Conservation (phyloP, 2,329 filamentous ascomycete species). For the Dactylonectria macrodidyma region DNA sequence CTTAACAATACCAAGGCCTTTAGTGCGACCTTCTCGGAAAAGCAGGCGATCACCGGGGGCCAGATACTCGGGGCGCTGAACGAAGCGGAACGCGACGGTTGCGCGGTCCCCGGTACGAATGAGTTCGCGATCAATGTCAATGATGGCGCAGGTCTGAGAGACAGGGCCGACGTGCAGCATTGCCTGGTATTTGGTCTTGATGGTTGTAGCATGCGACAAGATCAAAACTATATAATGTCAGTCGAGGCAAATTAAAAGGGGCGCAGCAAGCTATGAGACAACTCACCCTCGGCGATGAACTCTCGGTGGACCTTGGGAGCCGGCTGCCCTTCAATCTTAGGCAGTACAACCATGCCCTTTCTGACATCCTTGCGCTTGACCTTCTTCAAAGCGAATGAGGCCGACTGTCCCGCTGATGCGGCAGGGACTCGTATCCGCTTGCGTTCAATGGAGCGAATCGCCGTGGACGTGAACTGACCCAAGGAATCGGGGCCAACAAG, state of each 20-base stretch:
- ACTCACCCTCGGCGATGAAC: slow-evolving; percentile 82
- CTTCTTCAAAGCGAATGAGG: slow-evolving; percentile 90
- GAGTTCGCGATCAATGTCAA: slow-evolving; percentile 96
- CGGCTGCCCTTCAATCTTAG: slow-evolving; percentile 82
- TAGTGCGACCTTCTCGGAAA: slow-evolving; percentile 95
- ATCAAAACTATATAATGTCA: slow-evolving; percentile 79
- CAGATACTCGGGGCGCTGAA: slow-evolving; percentile 94
- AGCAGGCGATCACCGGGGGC: slow-evolving; percentile 89
- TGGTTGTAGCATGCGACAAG: slow-evolving; percentile 95
- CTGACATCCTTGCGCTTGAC: slow-evolving; percentile 92
- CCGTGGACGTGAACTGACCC: slow-evolving; percentile 90
- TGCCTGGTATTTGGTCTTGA: slow-evolving; percentile 96
- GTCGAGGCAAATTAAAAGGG: background rate
- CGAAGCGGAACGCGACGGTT: slow-evolving; percentile 93
- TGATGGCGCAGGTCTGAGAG: slow-evolving; percentile 95
- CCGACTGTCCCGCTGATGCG: slow-evolving; percentile 92
- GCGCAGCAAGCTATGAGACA: background rate
- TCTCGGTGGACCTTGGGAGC: slow-evolving; percentile 80
- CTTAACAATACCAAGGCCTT: slow-evolving; percentile 96
- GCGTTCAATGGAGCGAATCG: slow-evolving; percentile 92
- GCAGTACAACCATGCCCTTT: slow-evolving; percentile 97
- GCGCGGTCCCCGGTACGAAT: slow-evolving; percentile 97
- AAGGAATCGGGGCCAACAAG: slow-evolving; percentile 92
- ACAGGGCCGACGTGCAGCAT: slow-evolving; percentile 98
- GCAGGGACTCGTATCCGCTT: slow-evolving; percentile 92